phyloP scores from a whole-genome alignment of 108 stramenopile species.

The Schizochytrium sp. region DNA sequence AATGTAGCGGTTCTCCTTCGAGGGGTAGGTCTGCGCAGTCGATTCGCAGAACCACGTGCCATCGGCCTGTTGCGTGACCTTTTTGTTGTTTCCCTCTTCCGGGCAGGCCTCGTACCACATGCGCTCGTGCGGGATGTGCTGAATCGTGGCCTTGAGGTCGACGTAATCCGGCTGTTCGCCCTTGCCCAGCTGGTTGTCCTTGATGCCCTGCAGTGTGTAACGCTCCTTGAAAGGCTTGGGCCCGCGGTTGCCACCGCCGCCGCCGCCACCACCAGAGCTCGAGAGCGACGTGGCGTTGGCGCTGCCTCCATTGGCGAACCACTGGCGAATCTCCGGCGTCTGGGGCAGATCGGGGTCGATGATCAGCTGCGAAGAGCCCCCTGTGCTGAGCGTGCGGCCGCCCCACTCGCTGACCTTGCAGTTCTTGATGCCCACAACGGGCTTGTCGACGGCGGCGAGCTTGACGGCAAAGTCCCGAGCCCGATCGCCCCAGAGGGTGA shows the following conservation, averaged over 20 bases:
- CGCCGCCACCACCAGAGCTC: constrained; percentile 28
- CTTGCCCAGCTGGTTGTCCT: constrained; percentile 39
- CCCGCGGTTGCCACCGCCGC: not conserved
- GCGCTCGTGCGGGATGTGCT: constrained; percentile 29
- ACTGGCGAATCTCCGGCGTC: constrained; percentile 27
- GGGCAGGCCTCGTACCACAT: constrained; percentile 55
- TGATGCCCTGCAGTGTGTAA: constrained; percentile 31
- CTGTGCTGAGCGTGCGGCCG: constrained; percentile 40
- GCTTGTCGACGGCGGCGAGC: constrained; percentile 20
- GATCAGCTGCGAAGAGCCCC: constrained; percentile 16
- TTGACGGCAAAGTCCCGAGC: constrained; percentile 18
- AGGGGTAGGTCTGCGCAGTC: not conserved
- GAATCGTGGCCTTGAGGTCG: constrained; percentile 38
- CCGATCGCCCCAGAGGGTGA: constrained; percentile 48
- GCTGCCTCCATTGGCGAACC: constrained; percentile 34
- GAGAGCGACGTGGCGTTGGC: constrained; percentile 30
- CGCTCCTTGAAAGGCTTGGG: constrained; percentile 21
- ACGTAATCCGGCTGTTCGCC: constrained; percentile 45
- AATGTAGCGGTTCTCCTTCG: constrained; percentile 36
- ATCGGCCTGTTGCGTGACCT: not conserved
- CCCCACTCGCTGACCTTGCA: constrained; percentile 45
- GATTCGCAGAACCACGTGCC: constrained; percentile 8
- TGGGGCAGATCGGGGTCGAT: constrained; percentile 35
- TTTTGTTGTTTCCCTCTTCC: constrained; percentile 22
- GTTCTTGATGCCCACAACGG: constrained; percentile 45